Conservation (phyloP, 2,329 filamentous ascomycete species). For the Ascochyta pisi region DNA sequence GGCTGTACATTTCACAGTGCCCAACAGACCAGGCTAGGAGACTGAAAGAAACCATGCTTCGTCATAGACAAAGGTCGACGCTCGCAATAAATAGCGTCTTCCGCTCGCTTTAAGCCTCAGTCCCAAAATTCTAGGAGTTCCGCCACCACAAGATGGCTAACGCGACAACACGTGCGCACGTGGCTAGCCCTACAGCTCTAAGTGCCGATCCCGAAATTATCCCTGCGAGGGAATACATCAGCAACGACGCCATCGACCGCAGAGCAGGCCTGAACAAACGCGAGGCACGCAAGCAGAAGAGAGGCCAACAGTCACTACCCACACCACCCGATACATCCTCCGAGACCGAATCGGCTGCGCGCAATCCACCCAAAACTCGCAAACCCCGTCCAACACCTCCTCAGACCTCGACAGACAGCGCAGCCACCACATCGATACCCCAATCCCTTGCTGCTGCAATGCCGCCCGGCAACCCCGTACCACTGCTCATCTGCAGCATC, state of each 20-base stretch:
- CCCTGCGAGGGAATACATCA: slow-evolving; percentile 19
- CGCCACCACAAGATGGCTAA: slow-evolving; percentile 25
- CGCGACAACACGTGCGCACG: slow-evolving; percentile 47
- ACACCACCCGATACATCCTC: slow-evolving; percentile 30
- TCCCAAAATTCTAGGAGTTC: not conserved
- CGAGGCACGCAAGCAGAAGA: slow-evolving; percentile 33
- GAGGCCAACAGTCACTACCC: slow-evolving; percentile 22
- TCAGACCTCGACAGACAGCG: not conserved
- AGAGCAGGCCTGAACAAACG: slow-evolving; percentile 18
- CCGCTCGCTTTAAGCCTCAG: not conserved
- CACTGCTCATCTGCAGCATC: slow-evolving; percentile 81
- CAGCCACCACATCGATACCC: slow-evolving; percentile 3
- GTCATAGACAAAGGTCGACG: slow-evolving; percentile 8
- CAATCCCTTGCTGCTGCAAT: slow-evolving; percentile 23
- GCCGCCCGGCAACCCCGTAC: slow-evolving; percentile 40
- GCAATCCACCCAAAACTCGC: slow-evolving; percentile 20
- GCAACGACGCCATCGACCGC: slow-evolving; percentile 12
- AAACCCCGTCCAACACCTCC: not conserved
- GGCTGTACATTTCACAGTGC: slow-evolving; percentile 36
- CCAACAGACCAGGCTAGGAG: slow-evolving; percentile 3
- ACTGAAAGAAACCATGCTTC: not conserved
- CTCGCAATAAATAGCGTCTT: slow-evolving; percentile 6
- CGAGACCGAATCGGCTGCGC: slow-evolving; percentile 20
- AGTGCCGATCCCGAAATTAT: slow-evolving; percentile 27
- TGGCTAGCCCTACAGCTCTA: slow-evolving; percentile 30